Conservation (phyloP, 1,284 basidiomycete species). For the Tilletia walkeri region DNA sequence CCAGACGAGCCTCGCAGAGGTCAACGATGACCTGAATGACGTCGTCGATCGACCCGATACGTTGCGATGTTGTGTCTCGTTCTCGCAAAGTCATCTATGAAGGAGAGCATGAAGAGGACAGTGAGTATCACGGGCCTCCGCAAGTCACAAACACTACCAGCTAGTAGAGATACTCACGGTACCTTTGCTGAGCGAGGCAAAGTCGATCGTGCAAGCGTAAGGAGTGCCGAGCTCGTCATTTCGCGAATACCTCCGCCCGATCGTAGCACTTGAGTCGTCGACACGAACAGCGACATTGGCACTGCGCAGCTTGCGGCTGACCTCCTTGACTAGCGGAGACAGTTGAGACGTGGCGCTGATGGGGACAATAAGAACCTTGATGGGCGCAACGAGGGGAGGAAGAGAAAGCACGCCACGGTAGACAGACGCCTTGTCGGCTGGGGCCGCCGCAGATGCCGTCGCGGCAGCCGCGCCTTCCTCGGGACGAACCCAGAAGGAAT, state of each 20-base stretch:
- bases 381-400: conserved; percentile 85
- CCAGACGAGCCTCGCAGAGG: conserved; percentile 55
- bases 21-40: conserved; percentile 72
- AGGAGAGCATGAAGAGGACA: neutral
- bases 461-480: conserved; percentile 62
- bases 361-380: conserved; percentile 95
- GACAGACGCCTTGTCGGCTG: conserved; percentile 53
- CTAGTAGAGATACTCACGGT: conserved; percentile 27
- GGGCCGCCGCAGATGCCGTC: conserved; percentile 64
- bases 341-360: conserved; percentile 84
- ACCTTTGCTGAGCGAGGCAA: conserved; percentile 73
- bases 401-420: conserved; percentile 71
- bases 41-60: conserved; percentile 87
- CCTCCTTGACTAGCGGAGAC: conserved; percentile 77
- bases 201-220: conserved; percentile 93
- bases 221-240: conserved; percentile 99
- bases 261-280: conserved; percentile 90
- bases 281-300: conserved; percentile 87
- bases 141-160: neutral
- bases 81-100: conserved; percentile 65
- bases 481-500: conserved; percentile 92
- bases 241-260: conserved; percentile 93
- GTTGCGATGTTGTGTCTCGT: conserved; percentile 88
- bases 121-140: neutral
- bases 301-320: conserved; percentile 81